Evolutionary conservation across 257 asterid species (phyloP), one percentile per base, ranked within the genome.

Genomic region (Datura wrightii): DNA sequence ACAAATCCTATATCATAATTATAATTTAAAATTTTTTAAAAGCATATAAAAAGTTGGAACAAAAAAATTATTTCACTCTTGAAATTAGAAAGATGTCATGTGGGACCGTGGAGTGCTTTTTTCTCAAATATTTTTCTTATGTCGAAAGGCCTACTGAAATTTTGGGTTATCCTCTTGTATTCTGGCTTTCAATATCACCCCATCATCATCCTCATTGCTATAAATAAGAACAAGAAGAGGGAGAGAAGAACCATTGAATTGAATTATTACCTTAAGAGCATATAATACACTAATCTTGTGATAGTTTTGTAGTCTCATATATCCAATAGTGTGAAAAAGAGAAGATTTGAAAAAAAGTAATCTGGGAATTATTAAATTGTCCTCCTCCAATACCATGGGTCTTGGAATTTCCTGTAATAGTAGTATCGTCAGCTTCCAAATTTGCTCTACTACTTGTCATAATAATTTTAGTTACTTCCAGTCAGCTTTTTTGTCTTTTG

Each of bases 381-480:
- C 31, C 31, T 24, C 31, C 31, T 83, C 80, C 84, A 82, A 62
- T 82, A 86, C 59, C 79, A 88, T 87, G 94, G 90, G 87, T 91
- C 89, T 89, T 86, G 86, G 88, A 82, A 58, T 83, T 74, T 67
- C 70, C 42, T 79, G 62, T 54, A 82, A 31, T 86, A 66, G 69
- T 42, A 62, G 1, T 60, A 69, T 86, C 83, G 89, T 89, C 95
- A 90, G 89, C 92, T 90, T 90, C 91, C 92, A 87, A 88, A 54
- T 72, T 83, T 87, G 59, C 4, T 66, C 5, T 82, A 24, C 8
- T 62, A 65, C 39, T 44, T 24, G 56, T 66, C n/a, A 67, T 15
- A 67, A 67, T 50, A 48, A 5, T 46, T 82, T 81, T 24, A 59
- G 88, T 88, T 74, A 48, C 91, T 63, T 83, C 84, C 42, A 74